Conservation (phyloP, 768 basidiomycete genomes). For the Amanita phalloides region DNA sequence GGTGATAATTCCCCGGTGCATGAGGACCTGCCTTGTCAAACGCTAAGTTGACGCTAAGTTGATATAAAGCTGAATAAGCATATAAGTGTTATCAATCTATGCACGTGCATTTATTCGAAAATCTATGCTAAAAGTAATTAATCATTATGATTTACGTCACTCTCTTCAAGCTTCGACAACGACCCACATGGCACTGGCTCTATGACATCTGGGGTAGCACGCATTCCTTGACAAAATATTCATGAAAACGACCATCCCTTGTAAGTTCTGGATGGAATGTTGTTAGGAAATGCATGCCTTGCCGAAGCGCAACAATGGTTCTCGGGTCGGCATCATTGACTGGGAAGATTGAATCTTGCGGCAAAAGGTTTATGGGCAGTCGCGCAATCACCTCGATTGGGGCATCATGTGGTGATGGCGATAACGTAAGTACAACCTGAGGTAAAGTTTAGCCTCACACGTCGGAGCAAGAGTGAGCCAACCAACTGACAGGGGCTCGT, state of each 20-base stretch:
- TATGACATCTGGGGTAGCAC: slow-evolving; percentile 27
- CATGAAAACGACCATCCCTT: slow-evolving; percentile 78
- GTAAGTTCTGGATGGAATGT: slow-evolving; percentile 95
- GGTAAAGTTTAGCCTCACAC: neutral
- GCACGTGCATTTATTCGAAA: neutral
- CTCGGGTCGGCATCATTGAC: slow-evolving; percentile 43
- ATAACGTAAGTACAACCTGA: slow-evolving; percentile 55
- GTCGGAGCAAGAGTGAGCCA: neutral
- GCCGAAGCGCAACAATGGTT: slow-evolving; percentile 74
- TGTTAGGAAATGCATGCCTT: slow-evolving; percentile 78
- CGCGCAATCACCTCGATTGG: slow-evolving; percentile 24
- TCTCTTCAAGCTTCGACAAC: too few species aligned
- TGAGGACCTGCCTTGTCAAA: too few species aligned
- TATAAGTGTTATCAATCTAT: too few species aligned
- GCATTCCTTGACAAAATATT: slow-evolving; percentile 77
- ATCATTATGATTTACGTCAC: too few species aligned
- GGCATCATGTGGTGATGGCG: slow-evolving; percentile 33
- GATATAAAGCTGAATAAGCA: too few species aligned
- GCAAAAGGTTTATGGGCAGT: slow-evolving; percentile 17
- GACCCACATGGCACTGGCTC: neutral
- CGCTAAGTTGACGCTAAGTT: too few species aligned
- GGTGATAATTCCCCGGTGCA: too few species aligned
- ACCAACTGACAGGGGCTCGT: slow-evolving; percentile 87
- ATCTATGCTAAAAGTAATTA: neutral
- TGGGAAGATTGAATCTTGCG: slow-evolving; percentile 26